These are phyloP conservation scores for Exophiala viscosa DNA, from an alignment of 2,329 filamentous ascomycete genomes.

Conservation along the genomic window DNA sequence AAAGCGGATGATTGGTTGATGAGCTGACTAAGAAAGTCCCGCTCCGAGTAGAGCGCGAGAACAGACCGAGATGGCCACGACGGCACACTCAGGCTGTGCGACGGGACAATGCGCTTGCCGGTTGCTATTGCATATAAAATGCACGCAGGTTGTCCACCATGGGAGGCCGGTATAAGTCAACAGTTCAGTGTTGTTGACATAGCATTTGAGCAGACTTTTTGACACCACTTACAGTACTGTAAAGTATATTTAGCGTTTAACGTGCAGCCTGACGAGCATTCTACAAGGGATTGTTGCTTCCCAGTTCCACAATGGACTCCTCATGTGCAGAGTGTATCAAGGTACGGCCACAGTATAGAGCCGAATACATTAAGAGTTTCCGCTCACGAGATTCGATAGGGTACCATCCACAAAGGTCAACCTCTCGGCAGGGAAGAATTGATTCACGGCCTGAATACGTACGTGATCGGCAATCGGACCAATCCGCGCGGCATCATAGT, in stretches of 20 bases:
- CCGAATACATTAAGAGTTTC: background rate
- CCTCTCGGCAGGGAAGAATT: slow-evolving; percentile 46
- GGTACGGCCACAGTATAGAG: slow-evolving; percentile 9
- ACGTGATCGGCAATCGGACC: slow-evolving; percentile 42
- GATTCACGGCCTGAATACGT: slow-evolving; percentile 49
- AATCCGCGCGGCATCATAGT: slow-evolving; percentile 50
- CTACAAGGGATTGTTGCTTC: background rate
- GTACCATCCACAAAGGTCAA: slow-evolving; percentile 39
- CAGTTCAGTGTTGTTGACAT: too few relatives aligned
- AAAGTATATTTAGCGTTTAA: background rate
- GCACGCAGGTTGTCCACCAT: background rate
- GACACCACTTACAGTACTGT: background rate
- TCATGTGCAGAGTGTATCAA: slow-evolving; percentile 30
- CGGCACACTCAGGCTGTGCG: background rate
- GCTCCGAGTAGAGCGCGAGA: slow-evolving; percentile 17
- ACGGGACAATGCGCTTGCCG: background rate
- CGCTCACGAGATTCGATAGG: slow-evolving; percentile 33
- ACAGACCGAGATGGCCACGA: slow-evolving; percentile 3
- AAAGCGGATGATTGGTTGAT: too few relatives aligned
- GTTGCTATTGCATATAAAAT: background rate
- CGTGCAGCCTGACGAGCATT: too few relatives aligned
- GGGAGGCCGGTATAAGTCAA: background rate
- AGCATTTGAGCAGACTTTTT: background rate
- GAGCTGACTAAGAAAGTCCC: background rate
- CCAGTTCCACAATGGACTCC: slow-evolving; percentile 4